phyloP scores from a whole-genome alignment of 2,329 filamentous ascomycete genomes.

The Phaeosphaeriaceae sp. region DNA sequence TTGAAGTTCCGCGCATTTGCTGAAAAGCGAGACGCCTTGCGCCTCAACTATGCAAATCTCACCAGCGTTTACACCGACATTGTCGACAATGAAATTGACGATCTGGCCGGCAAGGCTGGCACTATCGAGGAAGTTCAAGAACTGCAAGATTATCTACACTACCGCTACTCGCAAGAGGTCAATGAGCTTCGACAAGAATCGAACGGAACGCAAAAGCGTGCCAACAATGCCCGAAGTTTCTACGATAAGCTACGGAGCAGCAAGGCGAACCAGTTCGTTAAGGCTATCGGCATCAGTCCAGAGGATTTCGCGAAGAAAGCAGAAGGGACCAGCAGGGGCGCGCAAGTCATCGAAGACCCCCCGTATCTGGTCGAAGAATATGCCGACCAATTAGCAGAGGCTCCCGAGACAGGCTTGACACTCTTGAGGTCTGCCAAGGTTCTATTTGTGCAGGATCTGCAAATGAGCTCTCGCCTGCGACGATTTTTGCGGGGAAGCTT shows the following conservation, averaged over 20 bases:
- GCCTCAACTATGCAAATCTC: slow-evolving; percentile 79
- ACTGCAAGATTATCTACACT: slow-evolving; percentile 94
- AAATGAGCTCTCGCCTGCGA: slow-evolving; percentile 86
- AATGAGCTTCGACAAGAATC: slow-evolving; percentile 76
- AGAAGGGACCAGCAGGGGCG: slow-evolving; percentile 76
- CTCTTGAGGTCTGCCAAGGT: slow-evolving; percentile 82
- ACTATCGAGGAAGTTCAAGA: slow-evolving; percentile 97
- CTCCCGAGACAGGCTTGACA: slow-evolving; percentile 69
- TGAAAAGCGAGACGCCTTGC: slow-evolving; percentile 87
- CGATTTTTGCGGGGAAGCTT: slow-evolving; percentile 84
- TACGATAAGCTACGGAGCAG: slow-evolving; percentile 86
- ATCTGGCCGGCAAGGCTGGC: slow-evolving; percentile 79
- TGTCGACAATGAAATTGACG: slow-evolving; percentile 77
- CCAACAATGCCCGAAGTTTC: slow-evolving; percentile 80
- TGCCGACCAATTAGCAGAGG: slow-evolving; percentile 72
- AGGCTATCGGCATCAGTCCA: slow-evolving; percentile 87
- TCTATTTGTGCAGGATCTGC: slow-evolving; percentile 91
- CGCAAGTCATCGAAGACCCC: slow-evolving; percentile 76
- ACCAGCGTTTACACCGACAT: slow-evolving; percentile 66
- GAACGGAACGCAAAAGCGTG: slow-evolving; percentile 77
- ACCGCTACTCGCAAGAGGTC: slow-evolving; percentile 85
- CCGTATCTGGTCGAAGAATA: slow-evolving; percentile 82
- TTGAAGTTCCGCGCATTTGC: slow-evolving; percentile 93
- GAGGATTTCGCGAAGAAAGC: slow-evolving; percentile 90
- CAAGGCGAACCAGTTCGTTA: slow-evolving; percentile 81